Percentiles rank a stretch among this genome's conserved stretches.
phyloP scores from a whole-genome alignment of 2,329 filamentous ascomycete genomes.

The Aureobasidium melanogenum region DNA sequence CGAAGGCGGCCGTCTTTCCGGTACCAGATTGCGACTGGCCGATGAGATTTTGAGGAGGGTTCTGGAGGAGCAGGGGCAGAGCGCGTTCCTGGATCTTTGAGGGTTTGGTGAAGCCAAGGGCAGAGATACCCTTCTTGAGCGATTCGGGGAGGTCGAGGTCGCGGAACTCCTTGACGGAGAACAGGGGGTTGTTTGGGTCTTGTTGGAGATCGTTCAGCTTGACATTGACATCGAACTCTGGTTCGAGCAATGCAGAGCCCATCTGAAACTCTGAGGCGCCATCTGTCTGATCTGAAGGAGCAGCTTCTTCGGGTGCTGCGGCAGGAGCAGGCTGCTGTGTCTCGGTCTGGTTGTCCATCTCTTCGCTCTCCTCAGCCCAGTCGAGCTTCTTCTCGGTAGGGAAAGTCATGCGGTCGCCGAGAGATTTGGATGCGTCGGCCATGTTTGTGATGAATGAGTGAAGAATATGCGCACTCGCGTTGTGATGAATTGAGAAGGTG shows the following conservation, averaged over 20 bases:
- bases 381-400: slow-evolving; percentile 18
- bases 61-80: slow-evolving; percentile 73
- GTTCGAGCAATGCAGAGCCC: slow-evolving; percentile 48
- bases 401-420: slow-evolving; percentile 22
- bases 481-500: not conserved
- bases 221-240: slow-evolving; percentile 81
- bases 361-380: slow-evolving; percentile 26
- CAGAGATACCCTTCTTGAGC: slow-evolving; percentile 67
- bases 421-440: slow-evolving; percentile 15
- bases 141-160: slow-evolving; percentile 70
- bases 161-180: slow-evolving; percentile 74
- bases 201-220: slow-evolving; percentile 83
- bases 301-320: not conserved
- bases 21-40: slow-evolving; percentile 99
- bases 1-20: slow-evolving; percentile 94
- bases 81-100: slow-evolving; percentile 98
- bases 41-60: slow-evolving; percentile 90
- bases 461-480: not conserved
- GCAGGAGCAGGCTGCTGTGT: not conserved
- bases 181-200: slow-evolving; percentile 79
- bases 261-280: slow-evolving; percentile 35
- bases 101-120: slow-evolving; percentile 84
- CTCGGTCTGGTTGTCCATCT: slow-evolving; percentile 12
- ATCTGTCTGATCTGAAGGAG: slow-evolving; percentile 25
- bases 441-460: not conserved